Evolutionary conservation across 192 early-diverging fungal genomes (phyloP).

Genomic region (Diversispora eburnea): DNA sequence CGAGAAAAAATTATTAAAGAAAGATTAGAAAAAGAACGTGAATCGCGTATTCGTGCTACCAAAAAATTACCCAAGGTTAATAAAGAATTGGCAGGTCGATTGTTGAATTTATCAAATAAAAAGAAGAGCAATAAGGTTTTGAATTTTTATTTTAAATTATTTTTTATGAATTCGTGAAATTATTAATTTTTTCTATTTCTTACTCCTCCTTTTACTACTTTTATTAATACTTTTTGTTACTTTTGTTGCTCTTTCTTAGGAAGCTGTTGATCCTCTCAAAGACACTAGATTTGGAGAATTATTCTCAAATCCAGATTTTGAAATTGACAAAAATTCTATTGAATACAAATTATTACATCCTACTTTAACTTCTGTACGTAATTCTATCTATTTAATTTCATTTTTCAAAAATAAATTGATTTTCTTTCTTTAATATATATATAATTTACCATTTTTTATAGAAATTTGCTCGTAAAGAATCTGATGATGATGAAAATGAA

Average conservation of each 20-base stretch:
- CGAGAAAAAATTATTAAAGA: conserved; percentile 72
- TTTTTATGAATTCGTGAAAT: no score
- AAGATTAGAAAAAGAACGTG: conserved; percentile 79
- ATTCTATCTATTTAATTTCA: conserved; percentile 22
- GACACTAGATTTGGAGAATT: conserved; percentile 85
- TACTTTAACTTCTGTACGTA: not conserved
- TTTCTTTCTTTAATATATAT: not conserved
- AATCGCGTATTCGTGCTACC: conserved; percentile 81
- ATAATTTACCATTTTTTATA: not conserved
- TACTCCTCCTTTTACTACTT: no score
- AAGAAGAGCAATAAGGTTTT: conserved; percentile 23
- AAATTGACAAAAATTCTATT: conserved; percentile 76
- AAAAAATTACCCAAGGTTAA: conserved; percentile 93
- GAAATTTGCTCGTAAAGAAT: conserved; percentile 14
- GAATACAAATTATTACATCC: conserved; percentile 79
- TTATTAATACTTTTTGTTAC: conserved; percentile 31
- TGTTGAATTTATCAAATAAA: conserved; percentile 49
- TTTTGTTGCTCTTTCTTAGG: conserved; percentile 9
- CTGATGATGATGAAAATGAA: conserved; percentile 28
- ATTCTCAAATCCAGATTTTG: conserved; percentile 89
- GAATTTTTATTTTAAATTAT: no score
- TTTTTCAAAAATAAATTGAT: not conserved
- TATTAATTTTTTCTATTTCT: no score
- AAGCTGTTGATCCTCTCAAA: conserved; percentile 57
- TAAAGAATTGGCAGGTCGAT: conserved; percentile 72